Conservation (phyloP, 192 early-diverging fungal genomes). For the Backusella circina region DNA sequence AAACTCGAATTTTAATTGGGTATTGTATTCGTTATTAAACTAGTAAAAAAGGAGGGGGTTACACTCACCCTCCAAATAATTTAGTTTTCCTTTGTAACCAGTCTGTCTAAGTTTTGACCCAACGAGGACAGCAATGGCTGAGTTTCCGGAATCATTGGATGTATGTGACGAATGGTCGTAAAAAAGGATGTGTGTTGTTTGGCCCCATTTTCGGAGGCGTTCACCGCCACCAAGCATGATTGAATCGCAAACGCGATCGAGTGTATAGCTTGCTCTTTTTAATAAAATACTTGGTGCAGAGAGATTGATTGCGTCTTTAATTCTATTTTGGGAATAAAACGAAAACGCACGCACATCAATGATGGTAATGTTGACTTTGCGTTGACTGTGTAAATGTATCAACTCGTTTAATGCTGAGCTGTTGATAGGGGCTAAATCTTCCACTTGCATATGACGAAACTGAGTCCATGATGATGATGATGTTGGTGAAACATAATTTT, state of each 20-base stretch:
- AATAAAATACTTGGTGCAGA: slow-evolving; percentile 66
- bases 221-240: slow-evolving; percentile 20
- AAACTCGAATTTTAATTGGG: neutral
- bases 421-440: slow-evolving; percentile 1
- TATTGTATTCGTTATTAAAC: neutral
- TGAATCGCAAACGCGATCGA: slow-evolving; percentile 53
- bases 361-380: neutral
- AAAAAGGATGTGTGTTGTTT: slow-evolving; percentile 55
- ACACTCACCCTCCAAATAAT: slow-evolving; percentile 42
- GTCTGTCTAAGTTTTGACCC: slow-evolving; percentile 55
- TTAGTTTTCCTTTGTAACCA: slow-evolving; percentile 36
- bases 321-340: slow-evolving; percentile 41
- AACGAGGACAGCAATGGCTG: neutral
- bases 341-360: slow-evolving; percentile 66
- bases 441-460: neutral
- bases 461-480: neutral
- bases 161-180: slow-evolving; percentile 57
- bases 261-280: slow-evolving; percentile 52
- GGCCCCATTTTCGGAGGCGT: slow-evolving; percentile 45
- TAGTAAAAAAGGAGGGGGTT: neutral
- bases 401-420: neutral
- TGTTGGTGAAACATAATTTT: neutral
- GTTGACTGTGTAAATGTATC: neutral
- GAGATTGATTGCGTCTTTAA: slow-evolving; percentile 60
- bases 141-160: slow-evolving; percentile 14